Evolutionary conservation across 176 grass and related monocot genomes (phyloP).

Genomic region (Carex littledalei): DNA sequence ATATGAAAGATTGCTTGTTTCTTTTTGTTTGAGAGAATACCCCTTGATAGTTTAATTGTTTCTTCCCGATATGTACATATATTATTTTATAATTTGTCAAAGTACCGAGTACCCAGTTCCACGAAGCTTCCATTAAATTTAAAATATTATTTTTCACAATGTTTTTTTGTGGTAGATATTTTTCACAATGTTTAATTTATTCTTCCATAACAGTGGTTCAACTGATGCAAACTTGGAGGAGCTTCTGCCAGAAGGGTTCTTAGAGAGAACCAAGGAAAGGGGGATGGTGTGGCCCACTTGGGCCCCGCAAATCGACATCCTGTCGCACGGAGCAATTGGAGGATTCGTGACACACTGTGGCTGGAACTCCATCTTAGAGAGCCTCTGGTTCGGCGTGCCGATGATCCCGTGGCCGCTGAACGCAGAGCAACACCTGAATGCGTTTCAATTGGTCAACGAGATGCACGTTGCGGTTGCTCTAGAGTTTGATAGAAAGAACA

Average conservation of each 20-base stretch:
- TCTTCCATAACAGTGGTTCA: background rate
- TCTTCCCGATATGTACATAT: background rate
- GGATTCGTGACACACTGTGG: constrained; percentile 23
- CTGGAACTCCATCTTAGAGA: constrained; percentile 15
- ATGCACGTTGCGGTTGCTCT: background rate
- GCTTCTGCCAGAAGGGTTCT: constrained; percentile 5
- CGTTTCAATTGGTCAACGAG: constrained; percentile 7
- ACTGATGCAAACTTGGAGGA: constrained; percentile 16
- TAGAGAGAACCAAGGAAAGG: constrained; percentile 7
- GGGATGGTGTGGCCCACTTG: constrained; percentile 19
- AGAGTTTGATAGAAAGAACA: background rate
- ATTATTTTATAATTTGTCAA: background rate
- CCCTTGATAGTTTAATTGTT: background rate
- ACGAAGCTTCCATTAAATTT: background rate
- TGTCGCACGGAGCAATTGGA: background rate
- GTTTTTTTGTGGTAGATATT: too few species aligned
- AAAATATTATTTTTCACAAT: too few species aligned
- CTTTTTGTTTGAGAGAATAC: too few species aligned
- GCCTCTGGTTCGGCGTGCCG: constrained; percentile 15
- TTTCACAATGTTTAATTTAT: too few species aligned
- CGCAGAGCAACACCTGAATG: constrained; percentile 19
- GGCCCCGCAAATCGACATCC: background rate
- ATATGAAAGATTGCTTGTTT: background rate
- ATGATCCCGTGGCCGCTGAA: constrained; percentile 16
- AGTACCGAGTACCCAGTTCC: background rate